A percentile compares a stretch with the other conserved stretches of the same genome.
These are phyloP conservation scores for Saccharomycopsis capsularis DNA, from an alignment of 805 yeast genomes.

Conservation along the genomic window DNA sequence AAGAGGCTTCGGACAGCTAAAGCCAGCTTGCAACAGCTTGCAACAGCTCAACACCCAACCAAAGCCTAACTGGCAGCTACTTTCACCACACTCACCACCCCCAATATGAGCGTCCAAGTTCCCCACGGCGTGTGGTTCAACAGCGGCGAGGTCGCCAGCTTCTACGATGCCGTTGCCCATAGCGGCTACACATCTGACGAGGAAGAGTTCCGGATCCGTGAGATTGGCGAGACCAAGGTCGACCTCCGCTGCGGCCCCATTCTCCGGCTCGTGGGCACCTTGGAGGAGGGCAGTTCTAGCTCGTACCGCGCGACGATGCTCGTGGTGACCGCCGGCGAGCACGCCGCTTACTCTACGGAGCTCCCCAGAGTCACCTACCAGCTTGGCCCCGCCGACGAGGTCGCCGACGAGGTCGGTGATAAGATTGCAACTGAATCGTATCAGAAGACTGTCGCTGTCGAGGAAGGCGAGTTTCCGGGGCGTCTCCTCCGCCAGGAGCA, in stretches of 20 bases:
- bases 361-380: slow-evolving; percentile 26
- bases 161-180: neutral
- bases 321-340: slow-evolving; percentile 46
- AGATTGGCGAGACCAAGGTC: slow-evolving; percentile 22
- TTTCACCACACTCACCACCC: too few species aligned
- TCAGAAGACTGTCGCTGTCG: slow-evolving; percentile 6
- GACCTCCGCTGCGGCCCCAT: slow-evolving; percentile 70
- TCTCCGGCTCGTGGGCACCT: slow-evolving; percentile 57
- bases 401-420: slow-evolving; percentile 6
- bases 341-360: slow-evolving; percentile 30
- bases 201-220: neutral
- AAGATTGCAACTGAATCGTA: slow-evolving; percentile 17
- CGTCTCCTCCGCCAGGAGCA: slow-evolving; percentile 36
- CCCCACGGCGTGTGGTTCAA: slow-evolving; percentile 2
- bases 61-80: too few species aligned
- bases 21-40: too few species aligned
- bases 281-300: slow-evolving; percentile 38
- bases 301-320: slow-evolving; percentile 64
- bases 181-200: neutral
- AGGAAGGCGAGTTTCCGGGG: slow-evolving; percentile 43
- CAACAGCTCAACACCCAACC: too few species aligned
- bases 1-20: too few species aligned
- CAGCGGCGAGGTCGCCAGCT: neutral
- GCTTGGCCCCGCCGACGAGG: slow-evolving; percentile 33
- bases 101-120: too few species aligned